Base-by-base conservation (phyloP, 169 alveolate genomes). In the Eimeria zaria region DNA sequence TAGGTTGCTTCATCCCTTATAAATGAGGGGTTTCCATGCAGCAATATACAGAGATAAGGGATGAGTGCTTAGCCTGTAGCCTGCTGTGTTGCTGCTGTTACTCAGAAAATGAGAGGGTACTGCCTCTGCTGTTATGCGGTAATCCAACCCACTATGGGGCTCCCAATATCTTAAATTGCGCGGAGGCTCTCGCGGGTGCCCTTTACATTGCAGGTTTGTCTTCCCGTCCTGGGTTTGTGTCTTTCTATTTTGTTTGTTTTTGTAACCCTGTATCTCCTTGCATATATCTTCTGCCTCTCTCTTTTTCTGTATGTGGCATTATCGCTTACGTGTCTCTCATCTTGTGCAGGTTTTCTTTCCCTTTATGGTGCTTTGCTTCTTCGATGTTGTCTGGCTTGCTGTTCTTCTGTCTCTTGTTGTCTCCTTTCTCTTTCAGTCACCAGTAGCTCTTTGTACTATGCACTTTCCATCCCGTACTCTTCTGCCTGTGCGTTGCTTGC, bases 81-180 rank as follows among this genome's bases (percentile, higher is more conserved):
- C 89, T 36, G 69, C 97, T 91, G 91, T 39, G 60, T 18, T 85
- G 39, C 5, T 58, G 27, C 62, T 99, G 30, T 99, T 99, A 24
- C 98, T 98, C 83, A 96, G 99, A 96, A 97, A 96, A 97, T 99
- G 48, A 27, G 85, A 6, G 55, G 18, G 60, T 74, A 4, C 85
- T 74, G 48, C 85, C 48, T 14, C 60, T 74, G 48, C n/a, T 44
- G 48, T 24, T 74, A 27, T 99, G 99, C 20, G 99, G 99, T 2
- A 99, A 99, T 78, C 99, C 99, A 14, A 98, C 99, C 2, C 99
- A 99, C 96, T 99, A 99, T 96, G 99, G 99, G 20, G 98, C 98
- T 64, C 99, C 99, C 20, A 98, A 96, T 85, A 99, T 99, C 97
- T 98, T 99, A 90, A 98, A 99, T 51, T 99, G 99, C 96, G 99